Percentiles rank a stretch among this genome's conserved stretches.
These are phyloP conservation scores for Saccharomyces hybrid DNA, from an alignment of 1,139 yeast species.

Conservation along the genomic window DNA sequence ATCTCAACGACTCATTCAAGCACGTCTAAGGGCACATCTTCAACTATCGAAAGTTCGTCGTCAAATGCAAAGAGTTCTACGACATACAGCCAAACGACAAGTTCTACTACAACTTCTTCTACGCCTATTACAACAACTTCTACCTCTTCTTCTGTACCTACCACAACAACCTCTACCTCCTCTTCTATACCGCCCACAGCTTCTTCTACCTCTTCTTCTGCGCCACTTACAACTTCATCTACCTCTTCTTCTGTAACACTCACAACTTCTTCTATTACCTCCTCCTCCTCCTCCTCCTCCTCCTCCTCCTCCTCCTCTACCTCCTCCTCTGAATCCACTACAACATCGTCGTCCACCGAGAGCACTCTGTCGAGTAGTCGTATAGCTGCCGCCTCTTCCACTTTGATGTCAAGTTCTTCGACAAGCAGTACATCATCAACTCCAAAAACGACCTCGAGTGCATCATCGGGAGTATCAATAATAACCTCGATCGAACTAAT, in stretches of 20 bases:
- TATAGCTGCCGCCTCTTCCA: constrained; percentile 6
- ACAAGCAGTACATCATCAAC: constrained; percentile 9
- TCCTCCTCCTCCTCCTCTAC: constrained; percentile 3
- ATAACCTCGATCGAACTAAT: constrained; percentile 11
- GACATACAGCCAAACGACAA: neutral
- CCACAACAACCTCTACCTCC: neutral
- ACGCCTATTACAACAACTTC: neutral
- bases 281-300: constrained; percentile 1
- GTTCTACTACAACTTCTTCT: too few species aligned
- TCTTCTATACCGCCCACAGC: neutral
- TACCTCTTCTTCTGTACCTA: neutral
- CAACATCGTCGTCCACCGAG: constrained; percentile 3
- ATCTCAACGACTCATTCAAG: neutral
- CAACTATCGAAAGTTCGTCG: neutral
- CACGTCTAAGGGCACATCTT: neutral
- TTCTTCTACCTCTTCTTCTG: neutral
- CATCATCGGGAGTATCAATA: constrained; percentile 7
- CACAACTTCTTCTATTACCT: constrained; percentile 1
- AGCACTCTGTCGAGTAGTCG: constrained; percentile 5
- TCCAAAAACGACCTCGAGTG: constrained; percentile 17
- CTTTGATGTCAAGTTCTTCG: constrained; percentile 10
- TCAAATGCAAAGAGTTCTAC: neutral
- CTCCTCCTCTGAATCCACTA: neutral
- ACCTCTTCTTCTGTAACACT: neutral
- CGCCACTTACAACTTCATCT: neutral